A percentile compares a stretch with the other conserved stretches of the same genome.
These are phyloP conservation scores for Apiospora aurea DNA, from an alignment of 2,329 filamentous ascomycete species.

Conservation along the genomic window DNA sequence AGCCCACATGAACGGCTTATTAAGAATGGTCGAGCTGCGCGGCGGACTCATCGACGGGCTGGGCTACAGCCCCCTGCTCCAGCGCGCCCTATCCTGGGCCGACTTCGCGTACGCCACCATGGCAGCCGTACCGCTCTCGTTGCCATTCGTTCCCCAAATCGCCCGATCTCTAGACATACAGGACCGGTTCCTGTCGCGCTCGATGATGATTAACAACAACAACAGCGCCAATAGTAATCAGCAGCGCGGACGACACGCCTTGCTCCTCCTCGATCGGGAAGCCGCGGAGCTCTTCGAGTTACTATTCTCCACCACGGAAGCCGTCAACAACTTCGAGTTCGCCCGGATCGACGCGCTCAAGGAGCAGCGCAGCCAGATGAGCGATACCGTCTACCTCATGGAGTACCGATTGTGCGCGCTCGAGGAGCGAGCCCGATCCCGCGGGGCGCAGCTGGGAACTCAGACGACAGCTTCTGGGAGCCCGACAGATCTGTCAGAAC, in stretches of 20 bases:
- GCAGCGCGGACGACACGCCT: conserved; percentile 28
- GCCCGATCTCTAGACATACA: conserved; percentile 38
- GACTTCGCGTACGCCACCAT: conserved; percentile 44
- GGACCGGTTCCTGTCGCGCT: conserved; percentile 39
- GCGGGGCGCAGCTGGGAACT: conserved; percentile 24
- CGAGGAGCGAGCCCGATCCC: conserved; percentile 35
- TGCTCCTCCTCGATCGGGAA: conserved; percentile 38
- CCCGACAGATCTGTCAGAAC: conserved; percentile 39
- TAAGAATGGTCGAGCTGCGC: conserved; percentile 42
- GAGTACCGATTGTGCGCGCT: conserved; percentile 42
- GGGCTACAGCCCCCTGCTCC: conserved; percentile 40
- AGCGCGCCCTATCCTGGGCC: conserved; percentile 43
- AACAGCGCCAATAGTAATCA: neutral
- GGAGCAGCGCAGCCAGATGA: conserved; percentile 39
- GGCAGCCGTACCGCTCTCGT: conserved; percentile 38
- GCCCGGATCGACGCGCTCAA: conserved; percentile 39
- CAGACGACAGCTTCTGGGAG: neutral
- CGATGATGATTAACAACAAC: conserved; percentile 32
- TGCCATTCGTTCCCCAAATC: conserved; percentile 41
- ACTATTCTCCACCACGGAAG: conserved; percentile 38
- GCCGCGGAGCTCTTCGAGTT: conserved; percentile 41
- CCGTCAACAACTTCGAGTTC: conserved; percentile 43
- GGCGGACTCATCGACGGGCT: conserved; percentile 42
- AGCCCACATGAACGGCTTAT: conserved; percentile 43
- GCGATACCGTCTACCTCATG: conserved; percentile 42